Conservation (phyloP, 176 grass and related monocot genomes). For the Lolium multiflorum region DNA sequence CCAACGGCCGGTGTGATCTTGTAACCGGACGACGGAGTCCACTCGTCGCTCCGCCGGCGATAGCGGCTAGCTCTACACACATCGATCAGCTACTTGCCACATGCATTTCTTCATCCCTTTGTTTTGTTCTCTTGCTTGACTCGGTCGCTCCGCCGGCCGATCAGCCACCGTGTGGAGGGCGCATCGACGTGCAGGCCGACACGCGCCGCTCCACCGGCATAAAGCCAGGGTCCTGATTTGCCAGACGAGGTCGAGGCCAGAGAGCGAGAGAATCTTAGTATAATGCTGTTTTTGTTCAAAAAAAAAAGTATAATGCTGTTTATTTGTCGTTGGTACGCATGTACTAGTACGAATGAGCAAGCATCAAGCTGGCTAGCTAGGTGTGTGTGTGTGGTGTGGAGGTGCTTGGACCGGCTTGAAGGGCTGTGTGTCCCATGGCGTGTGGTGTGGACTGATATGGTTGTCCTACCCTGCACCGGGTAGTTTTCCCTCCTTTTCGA, state of each 20-base stretch:
- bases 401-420: background rate
- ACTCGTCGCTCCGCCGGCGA: conserved; percentile 30
- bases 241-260: too few relatives aligned
- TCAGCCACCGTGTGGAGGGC: background rate
- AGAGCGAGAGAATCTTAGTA: conserved; percentile 9
- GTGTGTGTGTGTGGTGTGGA: conserved; percentile 23
- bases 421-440: background rate
- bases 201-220: conserved; percentile 24
- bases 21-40: background rate
- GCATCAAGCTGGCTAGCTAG: background rate
- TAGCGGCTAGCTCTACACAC: conserved; percentile 10
- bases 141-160: conserved; percentile 26
- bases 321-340: background rate
- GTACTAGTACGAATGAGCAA: background rate
- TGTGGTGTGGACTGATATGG: background rate
- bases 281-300: conserved; percentile 11
- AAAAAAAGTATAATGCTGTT: conserved; percentile 13
- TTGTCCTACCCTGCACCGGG: background rate
- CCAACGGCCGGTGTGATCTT: background rate
- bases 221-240: background rate
- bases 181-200: background rate
- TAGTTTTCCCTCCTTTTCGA: background rate
- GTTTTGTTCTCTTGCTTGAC: background rate
- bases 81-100: background rate
- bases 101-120: too few relatives aligned